Evolutionary conservation across 2,329 filamentous ascomycete species (phyloP).

Genomic region (Cladophialophora immunda): DNA sequence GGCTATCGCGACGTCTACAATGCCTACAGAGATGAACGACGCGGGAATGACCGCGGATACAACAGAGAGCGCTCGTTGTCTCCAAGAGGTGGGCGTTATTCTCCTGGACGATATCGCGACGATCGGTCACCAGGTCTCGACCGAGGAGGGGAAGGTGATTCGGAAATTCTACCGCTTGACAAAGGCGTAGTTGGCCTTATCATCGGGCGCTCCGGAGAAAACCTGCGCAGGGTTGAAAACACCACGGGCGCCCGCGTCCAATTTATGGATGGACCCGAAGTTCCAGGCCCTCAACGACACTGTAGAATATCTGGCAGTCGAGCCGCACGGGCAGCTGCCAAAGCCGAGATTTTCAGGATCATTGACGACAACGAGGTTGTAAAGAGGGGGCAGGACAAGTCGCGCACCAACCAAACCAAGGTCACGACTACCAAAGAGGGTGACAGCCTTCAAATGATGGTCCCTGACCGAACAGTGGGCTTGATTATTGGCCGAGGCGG

Average conservation of each 20-base stretch:
- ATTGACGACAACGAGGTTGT: conserved; percentile 83
- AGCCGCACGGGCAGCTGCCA: conserved; percentile 77
- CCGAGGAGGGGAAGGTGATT: conserved; percentile 68
- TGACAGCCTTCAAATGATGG: conserved; percentile 91
- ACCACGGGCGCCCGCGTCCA: conserved; percentile 86
- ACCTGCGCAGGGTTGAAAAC: conserved; percentile 81
- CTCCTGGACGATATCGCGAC: conserved; percentile 45
- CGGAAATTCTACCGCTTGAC: conserved; percentile 85
- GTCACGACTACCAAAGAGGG: conserved; percentile 68
- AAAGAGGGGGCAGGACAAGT: conserved; percentile 43
- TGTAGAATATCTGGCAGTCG: conserved; percentile 84
- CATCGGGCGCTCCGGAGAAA: conserved; percentile 90
- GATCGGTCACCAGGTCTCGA: conserved; percentile 65
- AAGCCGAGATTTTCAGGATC: conserved; percentile 83
- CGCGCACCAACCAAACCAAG: conserved; percentile 36
- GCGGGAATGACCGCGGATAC: conserved; percentile 65
- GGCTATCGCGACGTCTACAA: conserved; percentile 79
- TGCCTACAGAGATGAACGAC: conserved; percentile 85
- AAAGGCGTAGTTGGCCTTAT: conserved; percentile 87
- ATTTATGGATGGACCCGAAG: conserved; percentile 80
- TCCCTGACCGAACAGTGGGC: conserved; percentile 90
- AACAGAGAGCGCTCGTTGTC: conserved; percentile 79
- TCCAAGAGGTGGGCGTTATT: conserved; percentile 64
- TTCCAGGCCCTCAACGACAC: conserved; percentile 75
- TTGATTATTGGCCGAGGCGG: conserved; percentile 93